Base-by-base conservation (phyloP, 148 eudicot genomes). In the Chenopodium suecicum region DNA sequence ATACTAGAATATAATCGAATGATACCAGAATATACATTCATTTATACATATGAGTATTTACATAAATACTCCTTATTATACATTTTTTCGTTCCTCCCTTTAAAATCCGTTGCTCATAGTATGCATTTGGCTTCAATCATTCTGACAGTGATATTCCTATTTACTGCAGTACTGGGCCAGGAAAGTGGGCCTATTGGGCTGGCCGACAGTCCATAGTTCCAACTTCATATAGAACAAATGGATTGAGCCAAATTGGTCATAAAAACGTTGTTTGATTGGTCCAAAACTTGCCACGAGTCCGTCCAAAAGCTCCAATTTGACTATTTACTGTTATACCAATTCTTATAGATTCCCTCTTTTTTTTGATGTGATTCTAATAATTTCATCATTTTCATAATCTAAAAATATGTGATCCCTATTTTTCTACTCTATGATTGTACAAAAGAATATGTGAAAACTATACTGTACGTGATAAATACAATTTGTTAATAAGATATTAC, bases 171-270 rank as follows among this genome's bases (percentile, higher is more conserved):
- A 20, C 25, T 10, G 50, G 50, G 44, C 44, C 44, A 41, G 44
- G 8, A 41, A 0, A 41, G 8, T 41, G 44, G 44, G 73, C 80
- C 75, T 73, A 69, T 69, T 76, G 54, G 56, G 75, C 12, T 23
- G 69, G 75, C 80, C 80, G 68, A 69, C 76, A 76, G 62, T 56
- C 70, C 31, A 75, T 17, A 5, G 47, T 13, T 78, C 44, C 25
- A 56, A 60, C 9, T 11, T 46, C 25, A 32, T 50, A 5, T 56
- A 9, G 4, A 69, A 56, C 17, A 25, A n/a, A 44, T 76, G 76
- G 68, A 56, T 68, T 37, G 23, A 76, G 62, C 84, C 70, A 16
- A 67, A 78, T 44, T 47, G 29, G 1, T 20, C 52, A 63, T 2
- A 37, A 4, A 56, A 56, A 62, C 29, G 25, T 29, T 4, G 41